phyloP scores from a whole-genome alignment of 2,329 filamentous ascomycete species.

The Phoma sp. region DNA sequence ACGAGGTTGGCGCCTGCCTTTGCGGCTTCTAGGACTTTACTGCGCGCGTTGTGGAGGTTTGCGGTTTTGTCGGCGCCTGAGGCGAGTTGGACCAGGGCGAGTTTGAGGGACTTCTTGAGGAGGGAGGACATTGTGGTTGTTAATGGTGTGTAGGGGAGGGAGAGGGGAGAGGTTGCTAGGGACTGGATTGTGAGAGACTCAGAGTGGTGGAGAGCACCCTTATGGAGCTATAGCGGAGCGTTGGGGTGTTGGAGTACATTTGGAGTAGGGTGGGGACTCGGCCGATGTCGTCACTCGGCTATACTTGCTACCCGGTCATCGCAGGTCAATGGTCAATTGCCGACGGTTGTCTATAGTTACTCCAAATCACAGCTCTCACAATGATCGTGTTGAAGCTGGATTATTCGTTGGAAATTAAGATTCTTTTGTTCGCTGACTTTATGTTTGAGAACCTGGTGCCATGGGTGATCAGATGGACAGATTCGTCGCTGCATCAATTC shows the following conservation, averaged over 20 bases:
- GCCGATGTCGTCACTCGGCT: conserved; percentile 12
- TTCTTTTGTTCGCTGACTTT: background rate
- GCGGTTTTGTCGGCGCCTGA: conserved; percentile 73
- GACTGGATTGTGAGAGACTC: too few species aligned
- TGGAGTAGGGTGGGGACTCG: conserved; percentile 5
- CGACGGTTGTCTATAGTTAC: background rate
- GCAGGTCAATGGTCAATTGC: conserved; percentile 5
- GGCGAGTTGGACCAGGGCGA: conserved; percentile 58
- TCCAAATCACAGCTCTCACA: background rate
- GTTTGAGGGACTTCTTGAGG: conserved; percentile 48
- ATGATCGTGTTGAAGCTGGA: background rate
- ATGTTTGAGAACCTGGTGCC: too few species aligned
- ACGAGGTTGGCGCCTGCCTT: conserved; percentile 78
- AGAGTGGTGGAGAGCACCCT: background rate
- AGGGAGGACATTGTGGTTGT: conserved; percentile 31
- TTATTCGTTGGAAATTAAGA: background rate
- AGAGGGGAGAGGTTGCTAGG: background rate
- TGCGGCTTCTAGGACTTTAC: conserved; percentile 83
- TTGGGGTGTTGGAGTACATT: conserved; percentile 12
- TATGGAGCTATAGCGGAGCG: conserved; percentile 2
- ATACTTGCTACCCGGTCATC: background rate
- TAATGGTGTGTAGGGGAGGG: background rate
- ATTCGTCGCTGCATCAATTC: too few species aligned
- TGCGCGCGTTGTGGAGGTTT: conserved; percentile 82
- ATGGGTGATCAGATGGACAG: too few species aligned